Conservation (phyloP, 2,329 filamentous ascomycete genomes). For the Pyrenophora teres region DNA sequence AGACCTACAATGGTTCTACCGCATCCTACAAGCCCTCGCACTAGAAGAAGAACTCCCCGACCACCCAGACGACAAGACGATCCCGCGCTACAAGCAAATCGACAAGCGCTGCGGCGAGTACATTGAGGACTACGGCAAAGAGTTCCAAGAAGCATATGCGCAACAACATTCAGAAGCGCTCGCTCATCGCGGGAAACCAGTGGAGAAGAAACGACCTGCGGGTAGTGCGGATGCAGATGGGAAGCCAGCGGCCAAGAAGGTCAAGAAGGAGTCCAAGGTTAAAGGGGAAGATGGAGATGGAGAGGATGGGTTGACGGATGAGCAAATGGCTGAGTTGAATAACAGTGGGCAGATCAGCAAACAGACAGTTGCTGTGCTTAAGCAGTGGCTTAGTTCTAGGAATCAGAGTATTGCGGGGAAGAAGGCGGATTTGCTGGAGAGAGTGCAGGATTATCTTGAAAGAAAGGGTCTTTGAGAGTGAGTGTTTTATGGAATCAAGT, state of each 20-base stretch:
- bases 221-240: constrained; percentile 13
- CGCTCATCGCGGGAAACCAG: constrained; percentile 49
- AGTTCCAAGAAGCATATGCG: constrained; percentile 64
- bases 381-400: constrained; percentile 36
- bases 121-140: constrained; percentile 75
- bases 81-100: constrained; percentile 85
- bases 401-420: constrained; percentile 34
- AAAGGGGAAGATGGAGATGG: constrained; percentile 26
- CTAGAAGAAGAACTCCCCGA: constrained; percentile 89
- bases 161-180: constrained; percentile 48
- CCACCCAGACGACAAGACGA: constrained; percentile 73
- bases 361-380: constrained; percentile 43
- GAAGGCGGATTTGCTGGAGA: constrained; percentile 46
- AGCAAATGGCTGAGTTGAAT: constrained; percentile 52
- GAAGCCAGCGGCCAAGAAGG: constrained; percentile 27
- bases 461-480: constrained; percentile 27
- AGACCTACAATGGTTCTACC: constrained; percentile 95
- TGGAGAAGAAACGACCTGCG: constrained; percentile 50
- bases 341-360: constrained; percentile 53
- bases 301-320: constrained; percentile 46
- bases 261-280: constrained; percentile 35
- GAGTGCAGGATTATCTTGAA: constrained; percentile 45
- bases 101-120: constrained; percentile 81
- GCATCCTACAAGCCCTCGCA: constrained; percentile 86
- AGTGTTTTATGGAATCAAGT: no score